A percentile compares a stretch with the other conserved stretches of the same genome.
Conservation (phyloP, 225 moss, liverwort and hornwort species). For the Antitrichia curtipendula region DNA sequence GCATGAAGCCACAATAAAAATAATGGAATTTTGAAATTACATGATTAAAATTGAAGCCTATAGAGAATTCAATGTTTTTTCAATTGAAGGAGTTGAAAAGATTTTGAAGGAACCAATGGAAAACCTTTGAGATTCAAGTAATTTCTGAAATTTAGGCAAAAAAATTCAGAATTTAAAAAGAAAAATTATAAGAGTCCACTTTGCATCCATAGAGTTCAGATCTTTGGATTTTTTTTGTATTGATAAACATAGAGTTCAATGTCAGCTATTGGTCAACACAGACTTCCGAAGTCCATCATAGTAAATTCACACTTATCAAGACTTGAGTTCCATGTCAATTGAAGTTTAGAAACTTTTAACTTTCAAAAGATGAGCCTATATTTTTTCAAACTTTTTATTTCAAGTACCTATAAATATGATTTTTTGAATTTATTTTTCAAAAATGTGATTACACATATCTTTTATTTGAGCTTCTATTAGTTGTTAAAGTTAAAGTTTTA, state of each 20-base stretch:
- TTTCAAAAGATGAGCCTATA: background rate
- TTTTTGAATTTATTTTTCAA: no score
- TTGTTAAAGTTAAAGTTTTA: background rate
- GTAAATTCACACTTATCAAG: background rate
- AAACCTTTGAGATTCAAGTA: background rate
- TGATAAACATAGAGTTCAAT: background rate
- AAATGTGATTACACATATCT: background rate
- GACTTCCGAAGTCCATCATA: background rate
- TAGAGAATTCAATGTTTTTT: background rate
- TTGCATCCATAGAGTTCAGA: background rate
- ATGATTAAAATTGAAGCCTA: fast-evolving
- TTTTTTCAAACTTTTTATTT: background rate
- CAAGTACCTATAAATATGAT: background rate
- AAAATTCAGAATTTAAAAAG: background rate
- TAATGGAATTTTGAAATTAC: background rate
- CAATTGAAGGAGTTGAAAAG: background rate
- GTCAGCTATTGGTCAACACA: background rate
- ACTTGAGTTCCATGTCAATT: background rate
- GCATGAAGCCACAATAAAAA: background rate
- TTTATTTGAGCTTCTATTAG: background rate
- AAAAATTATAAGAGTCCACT: background rate
- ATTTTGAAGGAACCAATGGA: background rate
- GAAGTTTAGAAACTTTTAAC: no score
- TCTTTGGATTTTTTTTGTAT: background rate
- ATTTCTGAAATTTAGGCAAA: background rate